Conservation (phyloP, 2,329 filamentous ascomycete species). For the Xylaria sp. region DNA sequence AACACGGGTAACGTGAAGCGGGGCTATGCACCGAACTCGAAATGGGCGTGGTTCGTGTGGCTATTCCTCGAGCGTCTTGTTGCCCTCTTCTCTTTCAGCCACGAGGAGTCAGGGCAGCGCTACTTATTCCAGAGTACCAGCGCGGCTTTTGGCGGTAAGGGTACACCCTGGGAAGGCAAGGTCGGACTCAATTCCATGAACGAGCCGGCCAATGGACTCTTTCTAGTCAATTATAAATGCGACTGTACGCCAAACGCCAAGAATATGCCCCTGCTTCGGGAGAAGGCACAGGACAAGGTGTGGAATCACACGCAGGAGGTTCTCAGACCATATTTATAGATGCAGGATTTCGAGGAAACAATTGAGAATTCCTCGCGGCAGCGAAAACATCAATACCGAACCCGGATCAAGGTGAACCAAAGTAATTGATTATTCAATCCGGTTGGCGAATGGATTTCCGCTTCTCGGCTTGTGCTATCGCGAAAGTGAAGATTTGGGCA, state of each 20-base stretch:
- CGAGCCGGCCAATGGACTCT: slow-evolving; percentile 47
- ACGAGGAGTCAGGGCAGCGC: slow-evolving; percentile 51
- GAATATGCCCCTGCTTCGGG: slow-evolving; percentile 45
- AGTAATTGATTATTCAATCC: too few relatives aligned
- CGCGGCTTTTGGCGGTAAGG: slow-evolving; percentile 51
- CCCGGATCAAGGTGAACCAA: too few relatives aligned
- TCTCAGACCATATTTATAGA: slow-evolving; percentile 41
- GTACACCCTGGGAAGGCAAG: slow-evolving; percentile 49
- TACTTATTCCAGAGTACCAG: slow-evolving; percentile 53
- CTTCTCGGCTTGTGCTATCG: too few relatives aligned
- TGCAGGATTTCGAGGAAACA: too few relatives aligned
- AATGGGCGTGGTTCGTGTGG: slow-evolving; percentile 49
- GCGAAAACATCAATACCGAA: not conserved
- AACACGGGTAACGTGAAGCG: slow-evolving; percentile 51
- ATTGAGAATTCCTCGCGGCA: not conserved
- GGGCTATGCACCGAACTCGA: slow-evolving; percentile 44
- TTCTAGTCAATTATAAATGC: slow-evolving; percentile 51
- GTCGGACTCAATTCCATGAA: slow-evolving; percentile 47
- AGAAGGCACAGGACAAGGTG: slow-evolving; percentile 46
- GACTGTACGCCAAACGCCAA: slow-evolving; percentile 50
- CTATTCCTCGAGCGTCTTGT: slow-evolving; percentile 51
- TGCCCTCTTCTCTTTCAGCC: slow-evolving; percentile 43
- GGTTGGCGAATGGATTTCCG: too few relatives aligned
- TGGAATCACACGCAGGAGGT: slow-evolving; percentile 52
- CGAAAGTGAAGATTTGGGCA: too few relatives aligned